phyloP scores from a whole-genome alignment of 805 yeast genomes.

The Candida boleticola region DNA sequence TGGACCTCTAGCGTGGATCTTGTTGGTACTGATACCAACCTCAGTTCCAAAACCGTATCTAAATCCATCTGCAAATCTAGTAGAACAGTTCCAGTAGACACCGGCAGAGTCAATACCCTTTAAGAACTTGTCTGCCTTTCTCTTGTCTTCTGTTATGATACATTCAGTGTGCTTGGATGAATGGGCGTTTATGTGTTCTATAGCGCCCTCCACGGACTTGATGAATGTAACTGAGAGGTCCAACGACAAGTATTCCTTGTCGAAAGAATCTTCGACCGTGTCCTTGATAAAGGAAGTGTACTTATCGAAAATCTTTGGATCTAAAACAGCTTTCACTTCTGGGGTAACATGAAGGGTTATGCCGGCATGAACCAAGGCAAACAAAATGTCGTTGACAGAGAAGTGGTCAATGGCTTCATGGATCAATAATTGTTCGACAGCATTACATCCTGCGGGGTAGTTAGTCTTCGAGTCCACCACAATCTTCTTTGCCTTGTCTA shows the following conservation, averaged over 20 bases:
- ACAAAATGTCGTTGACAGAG: constrained; percentile 22
- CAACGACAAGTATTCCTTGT: constrained; percentile 77
- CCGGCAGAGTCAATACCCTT: constrained; percentile 92
- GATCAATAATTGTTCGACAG: constrained; percentile 82
- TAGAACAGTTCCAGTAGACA: constrained; percentile 96
- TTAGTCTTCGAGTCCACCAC: constrained; percentile 88
- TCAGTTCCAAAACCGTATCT: constrained; percentile 98
- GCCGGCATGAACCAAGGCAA: constrained; percentile 54
- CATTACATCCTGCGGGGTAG: constrained; percentile 99
- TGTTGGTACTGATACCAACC: constrained; percentile 95
- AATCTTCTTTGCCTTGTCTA: constrained; percentile 72
- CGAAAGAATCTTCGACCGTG: constrained; percentile 68
- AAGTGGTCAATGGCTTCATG: constrained; percentile 41
- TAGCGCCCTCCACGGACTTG: constrained; percentile 64
- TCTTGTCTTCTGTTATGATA: constrained; percentile 75
- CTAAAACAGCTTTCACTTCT: constrained; percentile 38
- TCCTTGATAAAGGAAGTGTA: constrained; percentile 31
- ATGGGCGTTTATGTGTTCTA: constrained; percentile 80
- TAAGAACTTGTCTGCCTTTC: constrained; percentile 70
- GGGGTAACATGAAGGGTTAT: constrained; percentile 71
- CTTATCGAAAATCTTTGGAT: constrained; percentile 15
- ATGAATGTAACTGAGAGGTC: constrained; percentile 77
- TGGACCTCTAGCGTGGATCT: constrained; percentile 98
- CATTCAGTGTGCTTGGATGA: constrained; percentile 97
- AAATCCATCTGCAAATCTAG: constrained; percentile 98